Evolutionary conservation across 1,284 basidiomycete genomes (phyloP).

Genomic region (Microbotryum silenes-acaulis): DNA sequence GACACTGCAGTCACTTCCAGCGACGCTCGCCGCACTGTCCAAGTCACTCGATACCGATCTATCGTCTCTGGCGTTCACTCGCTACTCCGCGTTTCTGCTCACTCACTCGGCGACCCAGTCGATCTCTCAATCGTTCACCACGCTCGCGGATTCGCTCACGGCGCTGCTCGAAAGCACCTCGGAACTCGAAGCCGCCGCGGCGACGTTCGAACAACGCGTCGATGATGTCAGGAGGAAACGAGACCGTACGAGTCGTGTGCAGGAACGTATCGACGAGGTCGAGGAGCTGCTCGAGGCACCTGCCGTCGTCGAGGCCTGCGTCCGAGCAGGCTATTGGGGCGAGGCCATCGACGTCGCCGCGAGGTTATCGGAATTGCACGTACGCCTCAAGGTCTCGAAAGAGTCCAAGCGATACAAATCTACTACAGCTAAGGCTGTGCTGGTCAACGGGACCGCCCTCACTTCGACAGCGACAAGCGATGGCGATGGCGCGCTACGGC

Average conservation of each 20-base stretch:
- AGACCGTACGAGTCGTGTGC: constrained; percentile 61
- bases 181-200: constrained; percentile 14
- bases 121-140: constrained; percentile 24
- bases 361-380: constrained; percentile 52
- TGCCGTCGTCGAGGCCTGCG: constrained; percentile 79
- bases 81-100: constrained; percentile 31
- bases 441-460: constrained; percentile 43
- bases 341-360: constrained; percentile 76
- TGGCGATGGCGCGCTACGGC: constrained; percentile 58
- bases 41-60: constrained; percentile 29
- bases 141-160: constrained; percentile 18
- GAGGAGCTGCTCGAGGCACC: constrained; percentile 84
- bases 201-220: constrained; percentile 13
- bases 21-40: constrained; percentile 16
- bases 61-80: constrained; percentile 30
- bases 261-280: constrained; percentile 84
- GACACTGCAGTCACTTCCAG: constrained; percentile 17
- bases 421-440: background rate
- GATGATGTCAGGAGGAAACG: constrained; percentile 11
- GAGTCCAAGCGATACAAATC: constrained; percentile 3
- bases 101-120: constrained; percentile 22
- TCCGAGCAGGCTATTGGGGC: constrained; percentile 79
- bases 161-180: constrained; percentile 25
- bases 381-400: constrained; percentile 41
- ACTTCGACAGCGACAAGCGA: background rate